Percentiles rank a stretch among this genome's conserved stretches.
phyloP scores from a whole-genome alignment of 257 asterid species.

The Cynanchum wilfordii region DNA sequence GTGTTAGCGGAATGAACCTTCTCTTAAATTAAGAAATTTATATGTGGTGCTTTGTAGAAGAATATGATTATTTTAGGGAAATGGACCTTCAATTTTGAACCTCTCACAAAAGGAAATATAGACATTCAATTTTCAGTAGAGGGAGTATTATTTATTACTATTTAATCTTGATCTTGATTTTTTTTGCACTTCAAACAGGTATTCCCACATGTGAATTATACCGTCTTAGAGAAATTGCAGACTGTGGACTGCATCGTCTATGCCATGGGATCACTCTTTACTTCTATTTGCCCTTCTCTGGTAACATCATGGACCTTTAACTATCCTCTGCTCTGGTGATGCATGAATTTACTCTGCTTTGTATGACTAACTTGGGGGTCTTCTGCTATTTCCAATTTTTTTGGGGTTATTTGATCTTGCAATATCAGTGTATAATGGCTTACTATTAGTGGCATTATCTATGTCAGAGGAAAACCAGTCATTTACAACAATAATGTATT shows the following conservation, averaged over 20 bases:
- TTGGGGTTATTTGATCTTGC: background rate
- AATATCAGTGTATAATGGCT: background rate
- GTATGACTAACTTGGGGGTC: background rate
- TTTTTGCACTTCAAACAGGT: conserved; percentile 47
- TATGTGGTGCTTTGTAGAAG: background rate
- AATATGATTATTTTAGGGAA: background rate
- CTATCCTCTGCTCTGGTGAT: background rate
- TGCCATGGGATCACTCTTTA: conserved; percentile 95
- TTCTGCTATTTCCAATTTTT: background rate
- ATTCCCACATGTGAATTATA: conserved; percentile 68
- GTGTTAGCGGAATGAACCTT: background rate
- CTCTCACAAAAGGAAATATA: background rate
- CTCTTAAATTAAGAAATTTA: background rate
- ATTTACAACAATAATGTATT: background rate
- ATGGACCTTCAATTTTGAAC: background rate
- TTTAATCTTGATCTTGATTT: background rate
- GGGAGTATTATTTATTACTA: background rate
- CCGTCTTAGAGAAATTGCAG: conserved; percentile 68
- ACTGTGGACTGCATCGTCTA: conserved; percentile 71
- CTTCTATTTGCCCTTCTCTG: conserved; percentile 95
- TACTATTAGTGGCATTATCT: background rate
- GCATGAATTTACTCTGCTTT: background rate
- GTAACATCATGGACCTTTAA: conserved; percentile 32
- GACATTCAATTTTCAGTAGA: background rate
- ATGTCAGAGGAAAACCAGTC: conserved; percentile 1